phyloP scores from a whole-genome alignment of 2,329 filamentous ascomycete species.

The Alternaria alternata region DNA sequence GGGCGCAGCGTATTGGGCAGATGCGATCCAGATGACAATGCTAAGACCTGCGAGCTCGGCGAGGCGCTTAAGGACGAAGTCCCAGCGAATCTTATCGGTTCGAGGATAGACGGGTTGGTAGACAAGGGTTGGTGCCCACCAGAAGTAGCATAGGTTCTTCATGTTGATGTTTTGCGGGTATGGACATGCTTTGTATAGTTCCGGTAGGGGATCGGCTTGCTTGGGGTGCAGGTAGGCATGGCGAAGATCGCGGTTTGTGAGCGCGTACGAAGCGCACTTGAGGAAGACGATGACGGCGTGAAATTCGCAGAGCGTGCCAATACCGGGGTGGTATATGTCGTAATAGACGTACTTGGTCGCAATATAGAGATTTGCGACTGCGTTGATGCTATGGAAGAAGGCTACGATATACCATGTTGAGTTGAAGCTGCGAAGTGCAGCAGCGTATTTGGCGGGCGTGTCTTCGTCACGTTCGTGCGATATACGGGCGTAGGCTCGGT shows the following conservation, averaged over 20 bases:
- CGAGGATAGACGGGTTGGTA: constrained; percentile 98
- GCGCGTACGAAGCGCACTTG: constrained; percentile 93
- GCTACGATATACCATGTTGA: constrained; percentile 82
- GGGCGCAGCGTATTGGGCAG: constrained; percentile 91
- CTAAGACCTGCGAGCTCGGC: constrained; percentile 79
- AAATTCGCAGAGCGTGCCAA: constrained; percentile 88
- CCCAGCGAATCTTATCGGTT: constrained; percentile 81
- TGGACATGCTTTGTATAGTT: constrained; percentile 81
- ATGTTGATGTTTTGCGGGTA: constrained; percentile 93
- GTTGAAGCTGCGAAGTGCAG: constrained; percentile 70
- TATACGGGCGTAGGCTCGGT: constrained; percentile 68
- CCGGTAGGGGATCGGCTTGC: constrained; percentile 75
- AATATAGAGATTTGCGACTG: constrained; percentile 79
- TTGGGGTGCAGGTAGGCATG: constrained; percentile 86
- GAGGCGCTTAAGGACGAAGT: constrained; percentile 84
- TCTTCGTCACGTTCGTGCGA: constrained; percentile 56
- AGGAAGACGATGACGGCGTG: constrained; percentile 96
- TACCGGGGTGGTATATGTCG: constrained; percentile 88
- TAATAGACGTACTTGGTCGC: constrained; percentile 90
- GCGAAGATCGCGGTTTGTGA: constrained; percentile 94
- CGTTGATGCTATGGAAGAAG: constrained; percentile 82
- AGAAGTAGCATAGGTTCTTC: constrained; percentile 89
- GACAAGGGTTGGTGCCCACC: constrained; percentile 95
- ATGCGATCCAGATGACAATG: constrained; percentile 94
- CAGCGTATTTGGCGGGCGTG: constrained; percentile 65